Percentiles rank a stretch among this genome's conserved stretches.
phyloP scores from a whole-genome alignment of 2,329 filamentous ascomycete species.

The Mollisia scopiformis region DNA sequence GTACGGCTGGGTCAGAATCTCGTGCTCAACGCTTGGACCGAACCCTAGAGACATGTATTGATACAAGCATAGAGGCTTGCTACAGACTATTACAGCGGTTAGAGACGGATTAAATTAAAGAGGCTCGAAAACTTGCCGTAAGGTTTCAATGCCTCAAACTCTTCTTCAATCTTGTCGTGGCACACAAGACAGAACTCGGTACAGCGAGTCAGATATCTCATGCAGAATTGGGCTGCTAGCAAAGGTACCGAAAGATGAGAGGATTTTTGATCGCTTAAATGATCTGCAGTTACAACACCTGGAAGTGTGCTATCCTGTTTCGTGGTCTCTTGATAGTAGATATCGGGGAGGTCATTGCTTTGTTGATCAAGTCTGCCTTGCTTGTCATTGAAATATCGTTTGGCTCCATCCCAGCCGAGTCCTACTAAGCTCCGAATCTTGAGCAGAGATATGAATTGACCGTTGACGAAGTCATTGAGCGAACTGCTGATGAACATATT shows the following conservation, averaged over 20 bases:
- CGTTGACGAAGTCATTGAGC: slow-evolving; percentile 68
- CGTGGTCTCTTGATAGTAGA: slow-evolving; percentile 13
- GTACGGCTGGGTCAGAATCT: slow-evolving; percentile 76
- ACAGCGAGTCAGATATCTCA: slow-evolving; percentile 78
- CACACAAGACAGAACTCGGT: slow-evolving; percentile 89
- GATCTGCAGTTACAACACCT: slow-evolving; percentile 34
- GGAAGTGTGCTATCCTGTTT: slow-evolving; percentile 14
- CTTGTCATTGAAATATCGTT: slow-evolving; percentile 29
- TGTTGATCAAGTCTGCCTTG: slow-evolving; percentile 28
- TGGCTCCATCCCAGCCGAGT: slow-evolving; percentile 71
- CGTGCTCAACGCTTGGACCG: slow-evolving; percentile 82
- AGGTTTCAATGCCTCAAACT: slow-evolving; percentile 63
- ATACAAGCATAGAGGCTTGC: slow-evolving; percentile 74
- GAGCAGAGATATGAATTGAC: slow-evolving; percentile 64
- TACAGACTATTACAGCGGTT: no score
- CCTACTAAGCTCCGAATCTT: slow-evolving; percentile 56
- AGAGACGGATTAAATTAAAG: no score
- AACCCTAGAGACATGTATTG: slow-evolving; percentile 89
- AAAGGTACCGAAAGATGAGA: slow-evolving; percentile 54
- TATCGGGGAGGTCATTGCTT: slow-evolving; percentile 15
- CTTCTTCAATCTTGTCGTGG: slow-evolving; percentile 66
- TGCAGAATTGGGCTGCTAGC: slow-evolving; percentile 71
- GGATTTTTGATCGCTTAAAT: slow-evolving; percentile 32
- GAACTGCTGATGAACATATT: slow-evolving; percentile 73
- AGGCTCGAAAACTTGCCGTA: no score